Evolutionary conservation across 2,329 filamentous ascomycete genomes (phyloP).

Genomic region (Calonectria pauciramosa): DNA sequence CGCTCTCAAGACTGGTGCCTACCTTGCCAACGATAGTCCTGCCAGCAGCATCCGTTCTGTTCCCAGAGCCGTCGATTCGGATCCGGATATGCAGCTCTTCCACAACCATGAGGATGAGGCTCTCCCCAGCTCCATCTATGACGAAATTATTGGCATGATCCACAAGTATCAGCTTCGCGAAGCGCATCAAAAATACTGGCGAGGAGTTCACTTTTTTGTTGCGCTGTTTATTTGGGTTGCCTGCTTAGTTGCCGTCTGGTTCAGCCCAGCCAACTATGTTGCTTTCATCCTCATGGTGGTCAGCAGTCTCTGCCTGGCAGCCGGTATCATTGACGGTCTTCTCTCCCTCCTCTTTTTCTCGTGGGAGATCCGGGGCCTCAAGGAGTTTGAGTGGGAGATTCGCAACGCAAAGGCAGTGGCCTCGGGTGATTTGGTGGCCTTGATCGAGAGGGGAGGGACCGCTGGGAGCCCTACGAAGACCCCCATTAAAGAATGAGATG

Average conservation of each 20-base stretch:
- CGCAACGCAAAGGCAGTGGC: slow-evolving; percentile 71
- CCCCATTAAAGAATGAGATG: slow-evolving; percentile 36
- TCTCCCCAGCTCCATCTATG: slow-evolving; percentile 35
- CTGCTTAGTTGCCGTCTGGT: slow-evolving; percentile 89
- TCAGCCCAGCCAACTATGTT: slow-evolving; percentile 81
- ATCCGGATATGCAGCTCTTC: slow-evolving; percentile 52
- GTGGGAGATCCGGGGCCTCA: slow-evolving; percentile 83
- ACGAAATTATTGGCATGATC: slow-evolving; percentile 78
- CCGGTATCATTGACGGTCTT: slow-evolving; percentile 85
- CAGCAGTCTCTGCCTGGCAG: slow-evolving; percentile 81
- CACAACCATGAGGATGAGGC: slow-evolving; percentile 38
- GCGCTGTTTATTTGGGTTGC: slow-evolving; percentile 77
- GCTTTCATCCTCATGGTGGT: slow-evolving; percentile 85
- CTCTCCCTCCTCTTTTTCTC: slow-evolving; percentile 90
- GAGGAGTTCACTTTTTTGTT: slow-evolving; percentile 79
- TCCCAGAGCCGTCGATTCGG: slow-evolving; percentile 37
- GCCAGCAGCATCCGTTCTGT: slow-evolving; percentile 41
- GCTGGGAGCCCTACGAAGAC: slow-evolving; percentile 32
- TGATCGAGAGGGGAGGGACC: slow-evolving; percentile 35
- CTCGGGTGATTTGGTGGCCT: slow-evolving; percentile 45
- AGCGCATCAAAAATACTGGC: slow-evolving; percentile 77
- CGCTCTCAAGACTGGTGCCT: slow-evolving; percentile 44
- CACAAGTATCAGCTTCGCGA: slow-evolving; percentile 79
- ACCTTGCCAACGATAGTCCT: slow-evolving; percentile 40
- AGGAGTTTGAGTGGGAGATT: slow-evolving; percentile 96